Evolutionary conservation across 108 stramenopile genomes (phyloP).

Genomic region (Poteriospumella lacustris): DNA sequence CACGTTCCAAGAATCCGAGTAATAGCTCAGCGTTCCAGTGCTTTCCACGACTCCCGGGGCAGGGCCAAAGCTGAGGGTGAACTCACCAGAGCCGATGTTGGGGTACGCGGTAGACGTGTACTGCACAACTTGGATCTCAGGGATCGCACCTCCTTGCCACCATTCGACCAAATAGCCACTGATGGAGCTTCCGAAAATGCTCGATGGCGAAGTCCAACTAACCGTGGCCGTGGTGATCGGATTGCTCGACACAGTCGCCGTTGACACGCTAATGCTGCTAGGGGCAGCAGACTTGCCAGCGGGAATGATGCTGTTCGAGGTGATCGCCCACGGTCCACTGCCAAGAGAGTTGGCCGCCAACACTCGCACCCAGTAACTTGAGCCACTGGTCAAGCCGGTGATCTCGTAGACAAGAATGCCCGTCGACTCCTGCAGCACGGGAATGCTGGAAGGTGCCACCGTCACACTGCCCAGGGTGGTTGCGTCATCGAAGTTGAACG

Average conservation of each 20-base stretch:
- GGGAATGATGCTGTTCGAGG: constrained; percentile 34
- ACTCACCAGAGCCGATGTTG: constrained; percentile 14
- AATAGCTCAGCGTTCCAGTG: constrained; percentile 53
- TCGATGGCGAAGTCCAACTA: constrained; percentile 44
- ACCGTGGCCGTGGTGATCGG: constrained; percentile 58
- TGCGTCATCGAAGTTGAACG: constrained; percentile 35
- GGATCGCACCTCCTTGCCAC: constrained; percentile 50
- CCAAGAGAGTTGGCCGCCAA: constrained; percentile 59
- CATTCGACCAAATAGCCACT: constrained; percentile 62
- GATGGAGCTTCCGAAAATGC: constrained; percentile 35
- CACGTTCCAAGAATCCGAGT: constrained; percentile 52
- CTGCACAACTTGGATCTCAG: constrained; percentile 55
- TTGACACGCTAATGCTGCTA: neutral
- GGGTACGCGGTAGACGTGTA: constrained; percentile 31
- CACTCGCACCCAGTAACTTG: constrained; percentile 58
- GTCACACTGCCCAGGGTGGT: neutral
- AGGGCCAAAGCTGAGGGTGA: constrained; percentile 56
- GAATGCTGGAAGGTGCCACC: neutral
- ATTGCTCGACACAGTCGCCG: neutral
- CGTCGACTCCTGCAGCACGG: neutral
- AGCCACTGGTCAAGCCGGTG: constrained; percentile 45
- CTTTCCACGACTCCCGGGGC: constrained; percentile 41
- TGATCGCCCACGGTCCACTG: constrained; percentile 40
- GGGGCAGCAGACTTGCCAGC: constrained; percentile 15
- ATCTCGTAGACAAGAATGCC: constrained; percentile 39